Conservation (phyloP, 164 flowering plant genomes). For the Pachysandra terminalis region DNA sequence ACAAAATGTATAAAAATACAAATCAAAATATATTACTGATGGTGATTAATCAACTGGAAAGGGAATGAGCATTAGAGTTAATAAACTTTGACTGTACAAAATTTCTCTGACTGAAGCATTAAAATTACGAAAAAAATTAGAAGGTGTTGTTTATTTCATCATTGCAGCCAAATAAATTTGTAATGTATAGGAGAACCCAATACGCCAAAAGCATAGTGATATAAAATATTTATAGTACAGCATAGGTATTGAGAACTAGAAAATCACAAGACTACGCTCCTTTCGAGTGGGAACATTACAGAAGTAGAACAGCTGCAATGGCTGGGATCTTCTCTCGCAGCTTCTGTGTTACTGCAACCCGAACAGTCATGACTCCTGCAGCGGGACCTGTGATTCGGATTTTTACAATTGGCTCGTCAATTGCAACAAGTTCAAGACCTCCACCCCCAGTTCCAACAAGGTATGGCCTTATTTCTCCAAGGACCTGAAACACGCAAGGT, state of each 20-base stretch:
- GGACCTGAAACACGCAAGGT: slow-evolving; percentile 46
- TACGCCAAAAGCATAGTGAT: neutral
- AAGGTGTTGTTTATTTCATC: neutral
- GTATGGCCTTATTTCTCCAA: slow-evolving; percentile 96
- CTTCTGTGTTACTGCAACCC: slow-evolving; percentile 94
- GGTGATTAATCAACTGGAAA: too few species aligned
- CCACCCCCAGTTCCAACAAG: slow-evolving; percentile 95
- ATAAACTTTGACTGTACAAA: too few species aligned
- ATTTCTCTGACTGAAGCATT: too few species aligned
- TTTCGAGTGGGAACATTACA: slow-evolving; percentile 18
- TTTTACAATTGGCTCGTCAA: slow-evolving; percentile 88
- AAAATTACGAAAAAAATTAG: too few species aligned
- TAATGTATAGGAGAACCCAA: slow-evolving; percentile 2
- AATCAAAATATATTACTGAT: too few species aligned
- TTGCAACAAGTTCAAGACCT: slow-evolving; percentile 70
- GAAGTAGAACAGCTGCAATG: slow-evolving; percentile 87
- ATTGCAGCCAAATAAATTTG: neutral
- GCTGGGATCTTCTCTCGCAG: slow-evolving; percentile 90
- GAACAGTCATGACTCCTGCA: slow-evolving; percentile 92
- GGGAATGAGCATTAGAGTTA: too few species aligned
- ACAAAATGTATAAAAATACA: too few species aligned
- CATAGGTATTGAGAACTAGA: neutral
- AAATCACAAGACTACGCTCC: neutral
- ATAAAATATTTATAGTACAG: neutral
- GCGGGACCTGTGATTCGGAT: slow-evolving; percentile 83